Conservation (phyloP, 2,329 filamentous ascomycete genomes). For the Hymenoscyphus repandus region DNA sequence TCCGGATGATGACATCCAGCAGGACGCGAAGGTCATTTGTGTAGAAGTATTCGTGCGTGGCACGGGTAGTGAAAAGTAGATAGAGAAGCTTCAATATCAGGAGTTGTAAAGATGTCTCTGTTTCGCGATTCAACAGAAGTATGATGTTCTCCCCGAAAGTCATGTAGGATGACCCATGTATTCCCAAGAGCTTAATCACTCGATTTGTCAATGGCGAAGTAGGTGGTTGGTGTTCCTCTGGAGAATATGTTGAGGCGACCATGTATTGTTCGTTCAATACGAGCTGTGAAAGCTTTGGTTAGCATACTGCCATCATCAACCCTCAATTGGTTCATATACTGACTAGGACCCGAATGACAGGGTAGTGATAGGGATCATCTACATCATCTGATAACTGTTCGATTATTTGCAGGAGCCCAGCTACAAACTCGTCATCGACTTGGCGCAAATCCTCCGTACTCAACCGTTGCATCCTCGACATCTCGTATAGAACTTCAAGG, state of each 20-base stretch:
- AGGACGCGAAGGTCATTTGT: constrained; percentile 94
- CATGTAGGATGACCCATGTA: constrained; percentile 75
- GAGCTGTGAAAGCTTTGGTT: constrained; percentile 50
- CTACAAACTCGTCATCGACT: constrained; percentile 75
- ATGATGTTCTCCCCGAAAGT: constrained; percentile 99
- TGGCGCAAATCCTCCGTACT: constrained; percentile 70
- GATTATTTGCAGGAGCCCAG: constrained; percentile 79
- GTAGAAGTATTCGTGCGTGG: constrained; percentile 97
- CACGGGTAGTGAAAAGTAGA: constrained; percentile 84
- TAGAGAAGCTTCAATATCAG: constrained; percentile 96
- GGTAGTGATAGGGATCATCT: constrained; percentile 92
- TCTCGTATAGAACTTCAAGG: constrained; percentile 89
- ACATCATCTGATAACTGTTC: constrained; percentile 82
- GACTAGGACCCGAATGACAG: constrained; percentile 87
- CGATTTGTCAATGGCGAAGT: constrained; percentile 71
- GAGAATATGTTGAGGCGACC: constrained; percentile 57
- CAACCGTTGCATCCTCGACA: constrained; percentile 85
- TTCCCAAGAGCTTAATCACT: constrained; percentile 84
- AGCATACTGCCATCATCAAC: not conserved
- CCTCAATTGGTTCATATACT: constrained; percentile 31
- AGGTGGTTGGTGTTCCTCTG: constrained; percentile 17
- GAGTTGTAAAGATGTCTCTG: constrained; percentile 87
- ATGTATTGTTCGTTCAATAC: constrained; percentile 98
- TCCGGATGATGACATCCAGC: constrained; percentile 92
- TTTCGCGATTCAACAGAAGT: constrained; percentile 87